Percentiles rank a stretch among this genome's conserved stretches.
Evolutionary conservation across 805 yeast species (phyloP).

Genomic region (Yarrowia sp.): DNA sequence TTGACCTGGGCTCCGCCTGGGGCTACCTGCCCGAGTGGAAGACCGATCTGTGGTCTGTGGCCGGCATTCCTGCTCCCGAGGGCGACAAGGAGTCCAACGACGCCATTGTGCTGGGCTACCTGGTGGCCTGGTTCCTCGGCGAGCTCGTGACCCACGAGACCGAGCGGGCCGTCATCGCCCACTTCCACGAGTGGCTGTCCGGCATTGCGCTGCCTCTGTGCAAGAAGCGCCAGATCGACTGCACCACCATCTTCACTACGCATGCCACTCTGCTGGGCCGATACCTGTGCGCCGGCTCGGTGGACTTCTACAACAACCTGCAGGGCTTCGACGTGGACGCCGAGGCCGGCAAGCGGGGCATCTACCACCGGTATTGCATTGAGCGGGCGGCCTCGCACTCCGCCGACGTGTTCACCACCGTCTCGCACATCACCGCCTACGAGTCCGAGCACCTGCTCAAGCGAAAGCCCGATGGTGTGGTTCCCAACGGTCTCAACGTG

Average conservation of each 20-base stretch:
- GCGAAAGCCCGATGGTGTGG: conserved; percentile 96
- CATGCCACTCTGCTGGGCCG: conserved; percentile 96
- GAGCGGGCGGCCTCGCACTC: conserved; percentile 96
- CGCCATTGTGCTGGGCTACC: conserved; percentile 89
- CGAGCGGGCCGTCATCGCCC: conserved; percentile 88
- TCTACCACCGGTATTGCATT: conserved; percentile 94
- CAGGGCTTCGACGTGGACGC: conserved; percentile 92
- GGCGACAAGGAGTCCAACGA: conserved; percentile 89
- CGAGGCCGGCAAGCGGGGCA: conserved; percentile 97
- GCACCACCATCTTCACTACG: conserved; percentile 94
- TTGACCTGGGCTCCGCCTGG: conserved; percentile 80
- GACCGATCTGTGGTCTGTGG: conserved; percentile 85
- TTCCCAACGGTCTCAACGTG: conserved; percentile 95
- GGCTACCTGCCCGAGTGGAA: conserved; percentile 88
- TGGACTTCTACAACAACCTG: conserved; percentile 92
- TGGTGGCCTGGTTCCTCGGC: conserved; percentile 97
- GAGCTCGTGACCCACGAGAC: conserved; percentile 86
- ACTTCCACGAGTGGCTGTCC: conserved; percentile 98
- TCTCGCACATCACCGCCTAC: conserved; percentile 95
- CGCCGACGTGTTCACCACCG: conserved; percentile 97
- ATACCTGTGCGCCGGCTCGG: conserved; percentile 94
- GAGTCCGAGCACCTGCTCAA: conserved; percentile 92
- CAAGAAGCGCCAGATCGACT: conserved; percentile 88
- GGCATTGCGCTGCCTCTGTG: conserved; percentile 95
- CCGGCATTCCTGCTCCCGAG: conserved; percentile 93